Base-by-base conservation (phyloP, 2,329 filamentous ascomycete species). In the Aspergillus clavatus region DNA sequence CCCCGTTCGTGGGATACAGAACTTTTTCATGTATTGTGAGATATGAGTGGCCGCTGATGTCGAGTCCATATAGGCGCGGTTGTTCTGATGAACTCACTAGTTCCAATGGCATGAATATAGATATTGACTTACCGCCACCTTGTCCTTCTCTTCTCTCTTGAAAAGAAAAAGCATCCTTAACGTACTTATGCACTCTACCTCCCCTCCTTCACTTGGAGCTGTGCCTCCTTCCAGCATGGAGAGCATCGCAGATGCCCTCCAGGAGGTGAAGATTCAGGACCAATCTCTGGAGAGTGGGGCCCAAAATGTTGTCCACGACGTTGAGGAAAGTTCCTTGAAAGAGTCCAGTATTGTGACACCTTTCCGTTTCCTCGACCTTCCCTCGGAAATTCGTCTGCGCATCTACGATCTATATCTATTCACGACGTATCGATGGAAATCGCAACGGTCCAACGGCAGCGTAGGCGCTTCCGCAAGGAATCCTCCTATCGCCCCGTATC, bases 301-400 rank as follows among this genome's bases (percentile, higher is more conserved):
- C n/a, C n/a, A n/a, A 10, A n/a, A 51, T 27, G 47, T 54, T 36
- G 48, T 47, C 16, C 46, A 51, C 44, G 43, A 55, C 43, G 46
- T 51, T 16, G 48, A 56, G 31, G 54, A 56, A 22, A 46, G 42
- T 7, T 39, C 51, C 24, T 52, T 58, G 40, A 46, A 57, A 38
- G 53, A 57, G 21, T 35, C 42, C 7, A 23, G 7, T 18, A 52
- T 36, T 26, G 48, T 38, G 38, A 43, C 51, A 23, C 62, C 67
- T 5, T 79, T 79, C 56, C 72, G 64, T 43, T 77, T 80, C 62
- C 72, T 79, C 56, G 69, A 73, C 43, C 67, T 79, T 2, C 76
- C 76, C 1, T 70, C 67, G n/a, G 76, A 79, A 50, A 68, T 79
- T 29, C 74, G 76, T 18, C 58, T 74, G n/a, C 68, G 66, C 43